Percentiles rank a stretch among this genome's conserved stretches.
phyloP scores from a whole-genome alignment of 2,329 filamentous ascomycete species.

The Plectosphaerella plurivora region DNA sequence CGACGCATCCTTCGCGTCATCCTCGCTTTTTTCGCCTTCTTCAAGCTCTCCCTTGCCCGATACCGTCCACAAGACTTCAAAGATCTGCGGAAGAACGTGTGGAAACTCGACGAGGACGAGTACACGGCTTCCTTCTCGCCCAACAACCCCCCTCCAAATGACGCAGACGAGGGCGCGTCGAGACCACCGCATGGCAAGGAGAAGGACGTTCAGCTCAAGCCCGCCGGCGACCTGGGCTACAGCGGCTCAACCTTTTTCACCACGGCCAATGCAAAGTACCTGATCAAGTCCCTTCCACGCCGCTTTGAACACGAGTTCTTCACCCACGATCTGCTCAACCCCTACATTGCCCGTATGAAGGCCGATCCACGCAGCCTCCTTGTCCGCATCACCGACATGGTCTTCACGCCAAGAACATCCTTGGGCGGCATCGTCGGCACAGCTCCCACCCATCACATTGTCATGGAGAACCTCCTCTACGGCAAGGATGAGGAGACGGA shows the following conservation, averaged over 20 bases:
- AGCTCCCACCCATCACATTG: conserved; percentile 66
- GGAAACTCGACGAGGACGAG: conserved; percentile 29
- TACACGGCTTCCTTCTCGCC: conserved; percentile 30
- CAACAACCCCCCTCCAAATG: conserved; percentile 25
- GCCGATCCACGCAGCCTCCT: conserved; percentile 56
- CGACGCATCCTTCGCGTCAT: conserved; percentile 23
- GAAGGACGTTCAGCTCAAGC: conserved; percentile 36
- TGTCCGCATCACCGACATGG: conserved; percentile 67
- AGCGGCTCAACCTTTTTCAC: conserved; percentile 73
- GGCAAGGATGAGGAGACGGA: conserved; percentile 43
- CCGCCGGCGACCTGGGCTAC: conserved; percentile 67
- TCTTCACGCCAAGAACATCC: conserved; percentile 49
- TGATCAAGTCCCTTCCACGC: conserved; percentile 68
- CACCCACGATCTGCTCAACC: conserved; percentile 57
- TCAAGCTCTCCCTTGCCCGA: conserved; percentile 23
- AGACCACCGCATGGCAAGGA: conserved; percentile 18
- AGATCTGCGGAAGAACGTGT: conserved; percentile 20
- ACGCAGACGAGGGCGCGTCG: conserved; percentile 38
- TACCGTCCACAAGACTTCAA: conserved; percentile 23
- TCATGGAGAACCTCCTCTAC: conserved; percentile 73
- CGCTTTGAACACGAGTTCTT: conserved; percentile 70
- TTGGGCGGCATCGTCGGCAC: conserved; percentile 56
- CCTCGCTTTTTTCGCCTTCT: conserved; percentile 26
- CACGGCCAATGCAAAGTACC: conserved; percentile 60
- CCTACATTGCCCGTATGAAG: conserved; percentile 62